Conservation (phyloP, 495 filamentous ascomycete genomes). For the Cercophora newfieldiana region DNA sequence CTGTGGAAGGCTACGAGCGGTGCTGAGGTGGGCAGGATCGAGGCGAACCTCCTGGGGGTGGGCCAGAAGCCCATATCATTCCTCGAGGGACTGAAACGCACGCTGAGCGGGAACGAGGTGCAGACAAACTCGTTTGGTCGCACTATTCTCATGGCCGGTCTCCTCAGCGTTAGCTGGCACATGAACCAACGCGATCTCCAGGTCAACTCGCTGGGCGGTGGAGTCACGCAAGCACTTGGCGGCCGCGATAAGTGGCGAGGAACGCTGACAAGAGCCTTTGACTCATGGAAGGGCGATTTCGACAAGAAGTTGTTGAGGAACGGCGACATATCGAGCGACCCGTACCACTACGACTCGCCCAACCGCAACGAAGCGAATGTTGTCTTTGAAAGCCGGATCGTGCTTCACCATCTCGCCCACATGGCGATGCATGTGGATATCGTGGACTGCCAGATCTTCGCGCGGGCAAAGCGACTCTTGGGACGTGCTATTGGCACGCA, state of each 20-base stretch:
- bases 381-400: constrained; percentile 81
- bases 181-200: constrained; percentile 97
- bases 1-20: constrained; percentile 92
- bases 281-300: constrained; percentile 93
- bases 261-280: constrained; percentile 83
- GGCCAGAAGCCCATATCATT: constrained; percentile 87
- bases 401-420: constrained; percentile 90
- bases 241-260: constrained; percentile 92
- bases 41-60: constrained; percentile 76
- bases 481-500: constrained; percentile 80
- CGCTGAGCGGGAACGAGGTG: constrained; percentile 82
- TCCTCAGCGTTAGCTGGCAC: constrained; percentile 94
- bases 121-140: constrained; percentile 92
- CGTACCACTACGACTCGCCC: constrained; percentile 46
- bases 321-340: constrained; percentile 44
- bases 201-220: constrained; percentile 79
- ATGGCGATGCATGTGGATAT: constrained; percentile 99
- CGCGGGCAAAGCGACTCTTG: constrained; percentile 77
- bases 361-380: constrained; percentile 65
- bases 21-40: constrained; percentile 83
- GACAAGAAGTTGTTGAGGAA: constrained; percentile 68
- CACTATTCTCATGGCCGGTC: constrained; percentile 91
- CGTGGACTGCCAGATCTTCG: constrained; percentile 96
- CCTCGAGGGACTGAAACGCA: constrained; percentile 87
- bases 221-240: constrained; percentile 73